phyloP scores from a whole-genome alignment of 2,329 filamentous ascomycete species.

The Ophiocordyceps polyrhachis-furcata region DNA sequence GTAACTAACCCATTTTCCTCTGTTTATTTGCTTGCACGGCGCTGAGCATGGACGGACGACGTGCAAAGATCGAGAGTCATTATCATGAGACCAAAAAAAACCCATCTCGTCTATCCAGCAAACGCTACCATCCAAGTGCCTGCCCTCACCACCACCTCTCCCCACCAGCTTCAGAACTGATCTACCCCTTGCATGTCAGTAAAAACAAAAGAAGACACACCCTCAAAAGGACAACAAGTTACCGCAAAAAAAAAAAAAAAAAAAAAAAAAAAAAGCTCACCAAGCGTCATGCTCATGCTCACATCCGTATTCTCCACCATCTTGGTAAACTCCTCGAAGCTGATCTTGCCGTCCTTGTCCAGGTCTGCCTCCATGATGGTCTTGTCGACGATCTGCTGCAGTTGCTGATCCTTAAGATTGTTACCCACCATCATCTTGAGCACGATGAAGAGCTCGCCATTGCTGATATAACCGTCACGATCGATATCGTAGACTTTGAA shows the following conservation, averaged over 20 bases:
- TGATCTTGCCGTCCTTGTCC: constrained; percentile 93
- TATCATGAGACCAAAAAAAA: constrained; percentile 8
- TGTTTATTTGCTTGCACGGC: too few relatives aligned
- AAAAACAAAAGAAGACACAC: too few relatives aligned
- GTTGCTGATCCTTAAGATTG: constrained; percentile 95
- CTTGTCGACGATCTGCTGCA: constrained; percentile 99
- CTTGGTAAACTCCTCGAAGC: constrained; percentile 95
- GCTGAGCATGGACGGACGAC: background rate
- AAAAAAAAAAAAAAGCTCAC: constrained; percentile 19
- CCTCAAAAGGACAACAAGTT: too few relatives aligned
- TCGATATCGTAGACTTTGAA: constrained; percentile 99
- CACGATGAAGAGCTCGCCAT: constrained; percentile 97
- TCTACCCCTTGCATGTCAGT: constrained; percentile 3
- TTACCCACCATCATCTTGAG: constrained; percentile 99
- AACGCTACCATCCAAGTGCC: constrained; percentile 1
- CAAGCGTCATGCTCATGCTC: constrained; percentile 57
- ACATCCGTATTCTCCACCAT: constrained; percentile 94
- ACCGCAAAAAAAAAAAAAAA: background rate
- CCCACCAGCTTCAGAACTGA: constrained; percentile 5
- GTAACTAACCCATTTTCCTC: too few relatives aligned
- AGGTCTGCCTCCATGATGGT: constrained; percentile 99
- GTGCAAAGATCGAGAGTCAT: constrained; percentile 5
- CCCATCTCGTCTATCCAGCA: constrained; percentile 4
- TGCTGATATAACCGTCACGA: constrained; percentile 94
- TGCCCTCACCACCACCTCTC: constrained; percentile 1